phyloP scores from a whole-genome alignment of 2,329 filamentous ascomycete species.

The Trichophyton rubrum region DNA sequence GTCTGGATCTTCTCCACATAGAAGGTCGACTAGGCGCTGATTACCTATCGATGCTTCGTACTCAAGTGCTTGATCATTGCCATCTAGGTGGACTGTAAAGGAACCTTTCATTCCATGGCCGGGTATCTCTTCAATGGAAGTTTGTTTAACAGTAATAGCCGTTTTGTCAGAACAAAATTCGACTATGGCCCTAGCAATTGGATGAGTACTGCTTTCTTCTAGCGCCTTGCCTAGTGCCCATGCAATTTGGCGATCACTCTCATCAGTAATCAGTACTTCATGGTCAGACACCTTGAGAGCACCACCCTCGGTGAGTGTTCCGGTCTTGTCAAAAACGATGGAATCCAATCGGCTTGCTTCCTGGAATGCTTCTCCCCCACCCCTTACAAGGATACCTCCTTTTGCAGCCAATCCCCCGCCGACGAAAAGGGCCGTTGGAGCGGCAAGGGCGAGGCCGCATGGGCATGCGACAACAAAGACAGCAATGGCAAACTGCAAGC shows the following conservation, averaged over 20 bases:
- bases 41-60: slow-evolving; percentile 46
- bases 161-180: slow-evolving; percentile 33
- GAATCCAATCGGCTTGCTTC: slow-evolving; percentile 67
- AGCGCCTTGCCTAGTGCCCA: slow-evolving; percentile 38
- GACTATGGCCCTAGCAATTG: slow-evolving; percentile 44
- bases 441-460: slow-evolving; percentile 72
- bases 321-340: slow-evolving; percentile 82
- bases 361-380: slow-evolving; percentile 74
- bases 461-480: slow-evolving; percentile 82
- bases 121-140: slow-evolving; percentile 41
- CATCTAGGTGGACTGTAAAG: slow-evolving; percentile 23
- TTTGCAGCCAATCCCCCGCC: slow-evolving; percentile 68
- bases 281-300: slow-evolving; percentile 45
- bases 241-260: slow-evolving; percentile 27
- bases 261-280: slow-evolving; percentile 27
- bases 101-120: slow-evolving; percentile 46
- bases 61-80: slow-evolving; percentile 15
- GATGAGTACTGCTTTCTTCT: slow-evolving; percentile 50
- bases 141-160: slow-evolving; percentile 18
- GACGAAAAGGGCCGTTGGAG: slow-evolving; percentile 75
- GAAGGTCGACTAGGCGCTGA: slow-evolving; percentile 36
- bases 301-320: slow-evolving; percentile 61
- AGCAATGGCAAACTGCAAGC: slow-evolving; percentile 58
- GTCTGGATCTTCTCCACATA: slow-evolving; percentile 21
- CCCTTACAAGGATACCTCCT: slow-evolving; percentile 68